Conservation (phyloP, 1,284 basidiomycete species). For the Exobasidium cylindrosporum region DNA sequence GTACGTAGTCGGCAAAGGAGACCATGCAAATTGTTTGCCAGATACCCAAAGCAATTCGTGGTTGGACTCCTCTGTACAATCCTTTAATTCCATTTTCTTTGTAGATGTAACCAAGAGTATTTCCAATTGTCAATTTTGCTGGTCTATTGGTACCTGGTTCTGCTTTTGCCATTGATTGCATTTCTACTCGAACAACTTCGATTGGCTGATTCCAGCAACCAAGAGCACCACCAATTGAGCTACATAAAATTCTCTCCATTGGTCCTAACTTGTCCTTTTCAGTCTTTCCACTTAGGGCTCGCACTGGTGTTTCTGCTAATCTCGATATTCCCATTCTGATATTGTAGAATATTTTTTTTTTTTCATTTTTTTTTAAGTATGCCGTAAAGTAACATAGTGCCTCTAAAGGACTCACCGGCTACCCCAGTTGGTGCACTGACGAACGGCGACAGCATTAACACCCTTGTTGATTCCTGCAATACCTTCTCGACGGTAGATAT, state of each 20-base stretch:
- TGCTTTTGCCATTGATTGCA: conserved; percentile 95
- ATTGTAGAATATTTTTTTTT: conserved; percentile 7
- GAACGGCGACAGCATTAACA: conserved; percentile 90
- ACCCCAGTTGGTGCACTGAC: conserved; percentile 99
- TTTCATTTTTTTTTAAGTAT: no score
- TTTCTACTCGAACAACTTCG: conserved; percentile 91
- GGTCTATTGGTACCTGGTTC: conserved; percentile 71
- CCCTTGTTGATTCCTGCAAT: conserved; percentile 98
- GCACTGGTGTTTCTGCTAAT: conserved; percentile 78
- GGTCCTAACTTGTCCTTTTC: conserved; percentile 74
- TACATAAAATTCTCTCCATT: conserved; percentile 81
- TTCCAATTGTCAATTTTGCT: conserved; percentile 77
- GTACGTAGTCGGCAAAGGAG: conserved; percentile 83
- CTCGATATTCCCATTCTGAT: conserved; percentile 91
- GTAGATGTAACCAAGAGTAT: conserved; percentile 87
- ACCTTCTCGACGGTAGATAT: conserved; percentile 91
- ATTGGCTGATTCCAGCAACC: conserved; percentile 99
- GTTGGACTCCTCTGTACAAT: conserved; percentile 93
- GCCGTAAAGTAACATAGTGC: no score
- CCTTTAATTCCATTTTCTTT: conserved; percentile 94
- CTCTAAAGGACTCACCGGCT: conserved; percentile 74
- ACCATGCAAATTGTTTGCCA: conserved; percentile 79
- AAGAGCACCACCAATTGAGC: conserved; percentile 86
- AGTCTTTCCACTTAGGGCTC: conserved; percentile 68
- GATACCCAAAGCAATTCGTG: conserved; percentile 89